phyloP scores from a whole-genome alignment of 345 rosid species.

The Ailanthus altissimus region DNA sequence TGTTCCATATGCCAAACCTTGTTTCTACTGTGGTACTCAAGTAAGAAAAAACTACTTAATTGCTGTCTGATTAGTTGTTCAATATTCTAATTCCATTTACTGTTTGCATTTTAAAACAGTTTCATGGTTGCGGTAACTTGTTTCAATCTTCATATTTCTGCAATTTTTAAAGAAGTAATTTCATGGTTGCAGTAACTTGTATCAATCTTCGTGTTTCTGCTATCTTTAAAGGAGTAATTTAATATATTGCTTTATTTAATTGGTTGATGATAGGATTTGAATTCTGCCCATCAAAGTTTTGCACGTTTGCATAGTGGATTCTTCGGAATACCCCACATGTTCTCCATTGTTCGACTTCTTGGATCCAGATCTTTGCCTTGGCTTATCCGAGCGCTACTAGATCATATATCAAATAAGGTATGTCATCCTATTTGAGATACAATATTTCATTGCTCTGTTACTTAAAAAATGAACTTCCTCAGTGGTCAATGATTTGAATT shows the following conservation, averaged over 20 bases:
- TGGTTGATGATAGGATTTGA: constrained; percentile 63
- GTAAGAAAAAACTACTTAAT: constrained; percentile 44
- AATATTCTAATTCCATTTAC: constrained; percentile 10
- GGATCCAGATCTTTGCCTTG: constrained; percentile 97
- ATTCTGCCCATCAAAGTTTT: constrained; percentile 96
- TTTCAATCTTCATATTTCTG: not conserved
- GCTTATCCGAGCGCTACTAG: constrained; percentile 95
- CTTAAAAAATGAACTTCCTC: constrained; percentile 15
- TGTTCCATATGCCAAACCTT: constrained; percentile 85
- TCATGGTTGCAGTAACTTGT: not conserved
- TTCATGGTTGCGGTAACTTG: not conserved
- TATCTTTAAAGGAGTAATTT: not conserved
- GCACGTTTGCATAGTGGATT: constrained; percentile 91
- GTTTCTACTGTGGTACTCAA: constrained; percentile 92
- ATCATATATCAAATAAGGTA: constrained; percentile 96
- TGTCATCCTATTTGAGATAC: constrained; percentile 11
- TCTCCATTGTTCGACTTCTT: constrained; percentile 82
- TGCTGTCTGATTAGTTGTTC: constrained; percentile 1
- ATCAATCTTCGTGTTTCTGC: not conserved
- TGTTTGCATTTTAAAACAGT: not conserved
- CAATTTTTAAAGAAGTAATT: not conserved
- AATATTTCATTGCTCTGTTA: constrained; percentile 2
- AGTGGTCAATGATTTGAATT: constrained; percentile 4
- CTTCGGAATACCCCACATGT: constrained; percentile 86
- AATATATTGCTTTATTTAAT: not conserved